phyloP scores from a whole-genome alignment of 352 stramenopile genomes.

The Globisporangium mamillatum region DNA sequence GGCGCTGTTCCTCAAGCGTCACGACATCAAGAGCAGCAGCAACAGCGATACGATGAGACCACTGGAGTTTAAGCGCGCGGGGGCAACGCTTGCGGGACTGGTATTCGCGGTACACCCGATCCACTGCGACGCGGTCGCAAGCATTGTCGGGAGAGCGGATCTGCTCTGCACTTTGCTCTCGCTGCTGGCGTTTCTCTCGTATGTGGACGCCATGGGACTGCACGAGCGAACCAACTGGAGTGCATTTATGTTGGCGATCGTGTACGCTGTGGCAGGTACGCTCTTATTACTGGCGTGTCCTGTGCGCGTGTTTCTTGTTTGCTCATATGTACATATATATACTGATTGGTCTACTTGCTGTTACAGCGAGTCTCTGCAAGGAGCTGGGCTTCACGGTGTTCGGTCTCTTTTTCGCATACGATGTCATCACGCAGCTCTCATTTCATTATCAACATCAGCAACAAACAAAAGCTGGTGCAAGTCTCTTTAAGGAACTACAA shows the following conservation, averaged over 20 bases:
- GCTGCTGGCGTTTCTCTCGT: slow-evolving; percentile 58
- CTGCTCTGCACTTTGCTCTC: slow-evolving; percentile 78
- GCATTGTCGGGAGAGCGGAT: slow-evolving; percentile 89
- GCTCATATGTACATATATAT: neutral
- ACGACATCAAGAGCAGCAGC: neutral
- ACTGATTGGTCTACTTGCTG: neutral
- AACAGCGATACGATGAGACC: slow-evolving; percentile 8
- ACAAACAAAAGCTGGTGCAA: neutral
- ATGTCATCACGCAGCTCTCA: slow-evolving; percentile 30
- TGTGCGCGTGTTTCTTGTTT: neutral
- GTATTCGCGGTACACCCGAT: slow-evolving; percentile 91
- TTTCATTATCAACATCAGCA: neutral
- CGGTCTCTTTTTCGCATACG: slow-evolving; percentile 67
- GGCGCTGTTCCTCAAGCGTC: slow-evolving; percentile 27
- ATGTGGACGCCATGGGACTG: slow-evolving; percentile 28
- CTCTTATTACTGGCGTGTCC: neutral
- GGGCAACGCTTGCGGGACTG: slow-evolving; percentile 43
- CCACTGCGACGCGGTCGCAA: slow-evolving; percentile 89
- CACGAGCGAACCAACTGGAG: slow-evolving; percentile 19
- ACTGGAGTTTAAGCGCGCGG: slow-evolving; percentile 4
- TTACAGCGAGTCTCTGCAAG: slow-evolving; percentile 72
- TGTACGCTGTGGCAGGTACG: slow-evolving; percentile 20
- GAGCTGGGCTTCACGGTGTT: slow-evolving; percentile 87
- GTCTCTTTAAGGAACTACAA: neutral
- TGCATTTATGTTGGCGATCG: slow-evolving; percentile 9